Percentiles rank a stretch among this genome's conserved stretches.
phyloP scores from a whole-genome alignment of 257 asterid genomes.

The Solanum rostratum region DNA sequence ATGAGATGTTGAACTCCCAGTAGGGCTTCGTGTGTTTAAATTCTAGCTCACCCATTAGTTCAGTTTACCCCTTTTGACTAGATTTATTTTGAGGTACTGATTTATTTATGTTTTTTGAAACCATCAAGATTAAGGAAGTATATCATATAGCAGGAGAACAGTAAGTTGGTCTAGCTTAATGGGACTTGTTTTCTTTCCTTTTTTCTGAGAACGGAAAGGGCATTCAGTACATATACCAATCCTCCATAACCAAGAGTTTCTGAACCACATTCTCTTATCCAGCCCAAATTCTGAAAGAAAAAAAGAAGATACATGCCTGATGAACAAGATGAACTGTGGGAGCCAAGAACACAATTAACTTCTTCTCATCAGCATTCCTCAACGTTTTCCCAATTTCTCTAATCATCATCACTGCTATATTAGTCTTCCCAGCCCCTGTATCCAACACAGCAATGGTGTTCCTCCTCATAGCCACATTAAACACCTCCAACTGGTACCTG shows the following conservation, averaged over 20 bases:
- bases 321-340: constrained; percentile 85
- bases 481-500: constrained; percentile 54
- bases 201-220: neutral
- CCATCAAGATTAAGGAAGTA: neutral
- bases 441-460: constrained; percentile 69
- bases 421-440: constrained; percentile 43
- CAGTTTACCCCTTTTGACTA: neutral
- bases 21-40: neutral
- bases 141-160: neutral
- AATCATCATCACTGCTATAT: constrained; percentile 59
- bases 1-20: too few species aligned
- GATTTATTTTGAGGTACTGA: neutral
- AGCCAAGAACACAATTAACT: constrained; percentile 56
- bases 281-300: neutral
- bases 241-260: neutral
- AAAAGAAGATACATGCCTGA: constrained; percentile 33
- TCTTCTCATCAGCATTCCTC: constrained; percentile 33
- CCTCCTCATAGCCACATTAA: constrained; percentile 63
- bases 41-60: too few species aligned
- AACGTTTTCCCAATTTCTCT: constrained; percentile 52
- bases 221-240: neutral
- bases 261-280: neutral
- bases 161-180: neutral
- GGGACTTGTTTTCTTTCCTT: neutral
- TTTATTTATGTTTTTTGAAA: neutral